A percentile compares a stretch with the other conserved stretches of the same genome.
Evolutionary conservation across 345 rosid genomes (phyloP).

Genomic region (Acer negundo): DNA sequence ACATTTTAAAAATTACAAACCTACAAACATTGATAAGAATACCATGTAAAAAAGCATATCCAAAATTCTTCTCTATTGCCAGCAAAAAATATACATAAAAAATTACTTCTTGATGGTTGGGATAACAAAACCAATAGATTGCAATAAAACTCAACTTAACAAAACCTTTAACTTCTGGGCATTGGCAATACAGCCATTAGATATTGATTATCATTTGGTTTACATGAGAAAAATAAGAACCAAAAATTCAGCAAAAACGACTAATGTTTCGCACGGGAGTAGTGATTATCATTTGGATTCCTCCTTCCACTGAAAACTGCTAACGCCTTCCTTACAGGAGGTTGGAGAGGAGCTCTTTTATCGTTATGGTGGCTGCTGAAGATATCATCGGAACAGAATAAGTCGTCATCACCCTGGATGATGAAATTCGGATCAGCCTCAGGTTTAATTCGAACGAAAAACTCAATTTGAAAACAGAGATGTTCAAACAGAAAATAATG

Average conservation of each 20-base stretch:
- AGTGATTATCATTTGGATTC: conserved; percentile 97
- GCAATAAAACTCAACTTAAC: not conserved
- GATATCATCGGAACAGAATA: conserved; percentile 49
- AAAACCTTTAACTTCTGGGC: not conserved
- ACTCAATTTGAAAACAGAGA: not conserved
- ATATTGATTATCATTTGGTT: too few relatives aligned
- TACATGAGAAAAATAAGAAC: not conserved
- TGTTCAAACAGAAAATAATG: not conserved
- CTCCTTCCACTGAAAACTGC: conserved; percentile 84
- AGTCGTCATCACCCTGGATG: conserved; percentile 70
- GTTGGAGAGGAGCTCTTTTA: conserved; percentile 64
- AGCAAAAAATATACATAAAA: not conserved
- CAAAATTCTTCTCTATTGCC: not conserved
- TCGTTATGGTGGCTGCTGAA: conserved; percentile 63
- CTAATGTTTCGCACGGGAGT: conserved; percentile 60
- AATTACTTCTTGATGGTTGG: not conserved
- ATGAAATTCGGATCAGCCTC: conserved; percentile 3
- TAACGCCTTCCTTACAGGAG: conserved; percentile 83
- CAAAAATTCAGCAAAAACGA: not conserved
- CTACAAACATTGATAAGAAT: too few relatives aligned
- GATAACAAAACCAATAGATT: not conserved
- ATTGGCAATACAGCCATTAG: not conserved
- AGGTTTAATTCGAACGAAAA: not conserved
- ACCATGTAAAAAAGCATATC: not conserved
- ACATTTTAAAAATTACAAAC: too few relatives aligned